Evolutionary conservation across 805 yeast species (phyloP), one percentile per base, ranked within the genome.

Genomic region (Metschnikowia bowlesiae): DNA sequence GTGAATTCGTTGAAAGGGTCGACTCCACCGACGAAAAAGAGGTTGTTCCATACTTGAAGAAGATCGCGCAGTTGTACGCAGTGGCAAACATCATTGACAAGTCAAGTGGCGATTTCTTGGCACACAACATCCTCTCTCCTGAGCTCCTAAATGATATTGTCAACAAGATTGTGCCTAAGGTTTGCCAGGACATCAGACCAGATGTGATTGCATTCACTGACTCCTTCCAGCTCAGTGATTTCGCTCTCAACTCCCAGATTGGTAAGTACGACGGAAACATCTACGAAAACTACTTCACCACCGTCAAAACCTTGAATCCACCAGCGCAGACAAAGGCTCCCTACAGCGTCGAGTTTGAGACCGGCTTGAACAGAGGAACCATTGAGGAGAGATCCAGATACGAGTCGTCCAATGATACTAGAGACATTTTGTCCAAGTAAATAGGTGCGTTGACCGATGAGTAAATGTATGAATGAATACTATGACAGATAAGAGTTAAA

Each of bases 261-360:
- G 62, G 58, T 28, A 50, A 46, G 46, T 53, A 50, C 42, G 56
- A 58, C 33, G 62, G 62, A 30, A 55, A 58, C 52, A 46, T 58
- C 48, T 58, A 58, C 55, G 62, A 58, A 48, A 56, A 58, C 53
- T 58, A 58, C 51, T 58, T 46, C 39, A 53, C 54, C 38, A 51
- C 55, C 4, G 62, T 58, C 28, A 58, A 56, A 54, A 40, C 47
- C 34, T 51, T 52, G 54, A 58, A 58, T 47, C 60, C 60, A 8
- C 56, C 54, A 7, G 53, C 49, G 39, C 34, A 50, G 28, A 46
- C 53, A 34, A 58, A 58, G 56, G 62, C 62, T 4, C 60, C 59
- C 9, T 58, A 58, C 53, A 56, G 60, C 42, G 55, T 52, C 8
- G 62, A 54, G 51, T 56, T 58, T 14, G 62, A 58, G 49, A 31